Evolutionary conservation across 176 grass and related monocot species (phyloP).

Genomic region (Urochloa ruziziensis): DNA sequence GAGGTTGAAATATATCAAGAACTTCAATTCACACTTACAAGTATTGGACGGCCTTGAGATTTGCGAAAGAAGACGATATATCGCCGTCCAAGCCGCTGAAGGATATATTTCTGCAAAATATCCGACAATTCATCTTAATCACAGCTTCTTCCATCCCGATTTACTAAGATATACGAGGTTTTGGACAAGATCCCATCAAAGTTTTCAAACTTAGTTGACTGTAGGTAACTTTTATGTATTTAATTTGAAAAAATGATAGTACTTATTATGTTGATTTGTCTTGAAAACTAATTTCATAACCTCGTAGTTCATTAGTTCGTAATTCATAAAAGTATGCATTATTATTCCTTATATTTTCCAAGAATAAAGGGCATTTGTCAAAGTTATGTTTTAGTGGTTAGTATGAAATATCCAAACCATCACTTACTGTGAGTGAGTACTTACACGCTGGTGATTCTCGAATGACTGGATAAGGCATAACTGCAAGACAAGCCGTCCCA

Average conservation of each 20-base stretch:
- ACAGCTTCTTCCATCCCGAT: neutral
- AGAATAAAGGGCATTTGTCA: too few species aligned
- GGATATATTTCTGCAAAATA: conserved; percentile 40
- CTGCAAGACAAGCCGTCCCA: conserved; percentile 60
- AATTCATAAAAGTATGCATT: too few species aligned
- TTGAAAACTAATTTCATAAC: too few species aligned
- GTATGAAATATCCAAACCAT: too few species aligned
- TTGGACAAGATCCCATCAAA: too few species aligned
- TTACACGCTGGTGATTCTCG: conserved; percentile 52
- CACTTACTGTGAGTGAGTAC: neutral
- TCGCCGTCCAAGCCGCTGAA: conserved; percentile 38
- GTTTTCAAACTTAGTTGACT: too few species aligned
- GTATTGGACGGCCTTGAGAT: conserved; percentile 33
- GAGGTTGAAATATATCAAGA: neutral
- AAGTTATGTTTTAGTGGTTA: too few species aligned
- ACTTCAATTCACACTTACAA: conserved; percentile 30
- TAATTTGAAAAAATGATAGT: too few species aligned
- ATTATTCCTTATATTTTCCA: too few species aligned
- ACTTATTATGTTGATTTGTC: too few species aligned
- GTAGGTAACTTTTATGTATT: too few species aligned
- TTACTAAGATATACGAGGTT: neutral
- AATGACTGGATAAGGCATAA: conserved; percentile 15
- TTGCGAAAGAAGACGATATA: conserved; percentile 45
- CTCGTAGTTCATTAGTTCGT: too few species aligned
- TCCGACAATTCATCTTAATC: neutral